Evolutionary conservation across 2,329 filamentous ascomycete species (phyloP), one percentile per base, ranked within the genome.

Genomic region (Trichoderma oligosporum): DNA sequence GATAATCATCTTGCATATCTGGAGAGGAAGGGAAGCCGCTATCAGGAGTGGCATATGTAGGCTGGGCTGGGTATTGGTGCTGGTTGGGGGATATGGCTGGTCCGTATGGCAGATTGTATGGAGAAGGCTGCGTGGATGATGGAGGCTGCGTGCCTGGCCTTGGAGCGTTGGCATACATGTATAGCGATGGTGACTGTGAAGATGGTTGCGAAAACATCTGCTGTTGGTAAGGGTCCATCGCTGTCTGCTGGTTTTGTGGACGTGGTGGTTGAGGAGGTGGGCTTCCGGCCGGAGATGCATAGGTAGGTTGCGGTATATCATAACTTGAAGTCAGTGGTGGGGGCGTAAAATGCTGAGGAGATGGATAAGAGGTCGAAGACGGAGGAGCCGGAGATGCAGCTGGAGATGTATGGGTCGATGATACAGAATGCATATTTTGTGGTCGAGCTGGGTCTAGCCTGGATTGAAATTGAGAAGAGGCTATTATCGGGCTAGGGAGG

Each of bases 221-320:
- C 6, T 46, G 45, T n/a, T 55, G 52, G 7, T 47, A 41, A 14
- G 57, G 22, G 8, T 29, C 47, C 11, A 44, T 25, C 4, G 42
- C 25, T 12, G 60, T 39, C n/a, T 61, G 44, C 4, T 58, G 59
- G 24, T 29, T 16, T 1, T 59, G 59, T 27, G 59, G 61, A 11
- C 54, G 47, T 20, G 52, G 52, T 22, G 61, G 53, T 20, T 58
- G 61, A 18, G 61, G 52, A 48, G 53, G 60, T 5, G 56, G 57
- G 14, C 18, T 22, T 4, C 24, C 22, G 5, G 44, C 20, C 20
- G 58, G 33, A 14, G 57, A 27, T 25, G 58, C 59, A 56, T 61
- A 62, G 2, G 60, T 63, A 29, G 49, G 60, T 18, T 56, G 53
- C 18, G 46, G 47, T 24, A 55, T 47, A 27, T 42, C 31, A 45